Base-by-base conservation (phyloP, 1,284 basidiomycete genomes). In the Vanrija pseudolonga region DNA sequence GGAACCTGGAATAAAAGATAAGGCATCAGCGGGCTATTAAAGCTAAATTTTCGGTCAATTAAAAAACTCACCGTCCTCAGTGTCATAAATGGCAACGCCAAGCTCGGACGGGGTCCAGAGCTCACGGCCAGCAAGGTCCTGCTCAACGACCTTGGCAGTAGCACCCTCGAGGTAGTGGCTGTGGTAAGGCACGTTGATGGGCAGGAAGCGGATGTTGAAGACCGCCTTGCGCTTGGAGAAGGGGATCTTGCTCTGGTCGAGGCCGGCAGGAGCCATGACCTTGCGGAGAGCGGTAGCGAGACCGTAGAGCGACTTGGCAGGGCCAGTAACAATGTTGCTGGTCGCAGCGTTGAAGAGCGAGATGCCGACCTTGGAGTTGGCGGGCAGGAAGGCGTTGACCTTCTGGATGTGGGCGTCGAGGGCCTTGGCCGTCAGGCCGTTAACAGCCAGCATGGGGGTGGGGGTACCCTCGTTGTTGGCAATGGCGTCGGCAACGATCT, bases 161-260 rank as follows among this genome's bases (percentile, higher is more conserved):
- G 85, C 87, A 39, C 83, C 85, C n/a, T 73, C 69, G 50, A 98
- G 81, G 76, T 97, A 96, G 38, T 80, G 79, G 72, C 90, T 94
- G 81, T 98, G 95, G 79, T 93, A 98, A 1, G 95, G 96, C 0
- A 94, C 94, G 60, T 87, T 88, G 67, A 98, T 89, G 26, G 90
- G 89, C 65, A 98, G 80, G 82, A 98, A 98, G 49, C 95, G 86
- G 59, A 90, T 85, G 50, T 85, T 89, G 77, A 98, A 98, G 15
- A 91, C 88, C 11, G 90, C 87, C 78, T 96, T 95, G 68, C 96
- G 84, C 79, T 98, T 93, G 37, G 90, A 93, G 80, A 88, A 95
- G 22, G 92, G 90, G 8, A 85, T 81, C 78, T 95, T 96, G 83
- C 87, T 90, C 78, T 98, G 95, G 69, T 98, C 95, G 40, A 88